Conservation (phyloP, 805 yeast species). For the Metschnikowia aberdeeniae region DNA sequence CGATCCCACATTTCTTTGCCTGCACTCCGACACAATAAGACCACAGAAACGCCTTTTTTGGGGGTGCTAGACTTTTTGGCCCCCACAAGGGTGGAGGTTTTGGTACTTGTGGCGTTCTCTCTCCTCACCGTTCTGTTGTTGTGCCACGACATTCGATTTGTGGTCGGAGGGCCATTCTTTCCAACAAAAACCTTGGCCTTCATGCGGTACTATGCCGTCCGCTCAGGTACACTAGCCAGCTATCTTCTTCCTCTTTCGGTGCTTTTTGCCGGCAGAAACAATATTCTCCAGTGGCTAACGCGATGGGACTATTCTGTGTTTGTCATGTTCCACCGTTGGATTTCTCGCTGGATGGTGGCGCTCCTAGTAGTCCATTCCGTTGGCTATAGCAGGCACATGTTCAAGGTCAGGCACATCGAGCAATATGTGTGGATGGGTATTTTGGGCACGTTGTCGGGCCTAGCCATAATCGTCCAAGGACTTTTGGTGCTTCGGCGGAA, state of each 20-base stretch:
- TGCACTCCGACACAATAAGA: slow-evolving; percentile 29
- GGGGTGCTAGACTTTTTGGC: slow-evolving; percentile 26
- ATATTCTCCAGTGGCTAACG: slow-evolving; percentile 33
- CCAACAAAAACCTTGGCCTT: slow-evolving; percentile 28
- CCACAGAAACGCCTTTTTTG: slow-evolving; percentile 22
- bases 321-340: slow-evolving; percentile 55
- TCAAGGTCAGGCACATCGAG: slow-evolving; percentile 6
- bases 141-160: slow-evolving; percentile 9
- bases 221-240: slow-evolving; percentile 17
- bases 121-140: slow-evolving; percentile 2
- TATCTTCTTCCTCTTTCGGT: slow-evolving; percentile 14
- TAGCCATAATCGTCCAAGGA: slow-evolving; percentile 44
- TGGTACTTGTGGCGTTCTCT: slow-evolving; percentile 9
- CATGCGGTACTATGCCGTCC: slow-evolving; percentile 34
- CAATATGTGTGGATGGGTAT: slow-evolving; percentile 31
- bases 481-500: slow-evolving; percentile 41
- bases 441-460: slow-evolving; percentile 41
- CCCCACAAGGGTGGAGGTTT: slow-evolving; percentile 16
- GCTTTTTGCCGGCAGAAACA: slow-evolving; percentile 19
- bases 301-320: slow-evolving; percentile 45
- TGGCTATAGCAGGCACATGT: slow-evolving; percentile 11
- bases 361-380: slow-evolving; percentile 42
- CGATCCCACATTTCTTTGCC: slow-evolving; percentile 37
- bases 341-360: slow-evolving; percentile 43
- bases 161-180: slow-evolving; percentile 14